These are phyloP conservation scores for Plasmodium chabaudi DNA, from an alignment of 169 alveolate species.

Conservation along the genomic window DNA sequence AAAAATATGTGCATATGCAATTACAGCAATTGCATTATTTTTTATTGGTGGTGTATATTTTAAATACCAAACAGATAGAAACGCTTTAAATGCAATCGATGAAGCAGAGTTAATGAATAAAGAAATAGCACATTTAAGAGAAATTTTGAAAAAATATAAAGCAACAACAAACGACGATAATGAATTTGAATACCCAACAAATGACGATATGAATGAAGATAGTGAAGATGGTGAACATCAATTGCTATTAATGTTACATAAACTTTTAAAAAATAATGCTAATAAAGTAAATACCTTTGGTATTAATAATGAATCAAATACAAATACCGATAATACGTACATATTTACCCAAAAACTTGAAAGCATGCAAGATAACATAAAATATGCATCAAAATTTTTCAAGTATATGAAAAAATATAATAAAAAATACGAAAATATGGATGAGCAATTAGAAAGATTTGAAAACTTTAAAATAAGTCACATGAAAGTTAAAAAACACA, in stretches of 20 bases:
- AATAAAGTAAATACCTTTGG: background rate
- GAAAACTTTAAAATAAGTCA: conserved; percentile 42
- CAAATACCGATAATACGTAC: background rate
- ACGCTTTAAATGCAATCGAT: background rate
- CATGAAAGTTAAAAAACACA: conserved; percentile 23
- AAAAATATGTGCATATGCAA: conserved; percentile 17
- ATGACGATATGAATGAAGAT: background rate
- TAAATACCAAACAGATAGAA: background rate
- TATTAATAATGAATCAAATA: conserved; percentile 4
- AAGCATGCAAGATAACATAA: conserved; percentile 11
- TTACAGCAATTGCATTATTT: conserved; percentile 22
- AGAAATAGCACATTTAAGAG: conserved; percentile 29
- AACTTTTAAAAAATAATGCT: conserved; percentile 21
- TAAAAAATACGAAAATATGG: conserved; percentile 31
- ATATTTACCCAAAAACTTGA: background rate
- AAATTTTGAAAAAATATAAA: conserved; percentile 20
- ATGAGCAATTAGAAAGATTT: conserved; percentile 44
- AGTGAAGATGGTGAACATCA: conserved; percentile 4
- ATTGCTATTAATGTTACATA: conserved; percentile 20
- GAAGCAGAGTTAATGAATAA: conserved; percentile 8
- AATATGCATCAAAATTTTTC: conserved; percentile 49
- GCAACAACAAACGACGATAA: background rate
- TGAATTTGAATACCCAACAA: background rate
- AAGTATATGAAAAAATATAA: conserved; percentile 51
- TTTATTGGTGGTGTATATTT: conserved; percentile 5